These are phyloP conservation scores for Eudorina sp. DNA, from an alignment of 139 green algal genomes.

Conservation along the genomic window DNA sequence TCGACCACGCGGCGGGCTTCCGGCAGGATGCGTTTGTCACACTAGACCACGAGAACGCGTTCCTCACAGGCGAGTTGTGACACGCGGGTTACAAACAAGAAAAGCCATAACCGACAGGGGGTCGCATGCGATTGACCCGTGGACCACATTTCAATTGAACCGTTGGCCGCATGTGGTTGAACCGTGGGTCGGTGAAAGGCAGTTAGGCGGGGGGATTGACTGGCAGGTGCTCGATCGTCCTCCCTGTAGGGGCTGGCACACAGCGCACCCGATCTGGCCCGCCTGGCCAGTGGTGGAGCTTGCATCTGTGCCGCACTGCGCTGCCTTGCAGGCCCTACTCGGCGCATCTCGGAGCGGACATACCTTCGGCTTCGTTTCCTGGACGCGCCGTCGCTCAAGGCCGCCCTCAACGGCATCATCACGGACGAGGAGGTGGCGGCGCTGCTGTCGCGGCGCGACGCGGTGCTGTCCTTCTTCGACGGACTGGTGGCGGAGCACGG, in stretches of 20 bases:
- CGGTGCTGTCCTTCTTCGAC: conserved; percentile 84
- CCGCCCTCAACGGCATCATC: conserved; percentile 64
- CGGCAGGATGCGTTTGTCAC: conserved; percentile 63
- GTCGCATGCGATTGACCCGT: too few relatives aligned
- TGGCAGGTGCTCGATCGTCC: too few relatives aligned
- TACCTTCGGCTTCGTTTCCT: conserved; percentile 86
- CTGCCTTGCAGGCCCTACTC: conserved; percentile 50
- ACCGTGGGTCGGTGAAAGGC: too few relatives aligned
- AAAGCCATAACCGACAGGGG: too few relatives aligned
- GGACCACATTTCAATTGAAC: too few relatives aligned
- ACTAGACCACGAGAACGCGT: conserved; percentile 85
- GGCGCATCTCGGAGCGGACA: conserved; percentile 73
- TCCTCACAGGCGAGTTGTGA: conserved; percentile 75
- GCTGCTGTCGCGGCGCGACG: conserved; percentile 69
- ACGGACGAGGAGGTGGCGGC: conserved; percentile 67
- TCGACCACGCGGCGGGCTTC: conserved; percentile 90
- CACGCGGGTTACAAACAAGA: too few relatives aligned
- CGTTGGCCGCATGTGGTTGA: too few relatives aligned
- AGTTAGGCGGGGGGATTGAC: too few relatives aligned
- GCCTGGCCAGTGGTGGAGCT: too few relatives aligned
- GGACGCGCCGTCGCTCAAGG: conserved; percentile 60
- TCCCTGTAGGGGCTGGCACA: too few relatives aligned
- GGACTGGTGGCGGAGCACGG: conserved; percentile 75
- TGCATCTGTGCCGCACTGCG: too few relatives aligned
- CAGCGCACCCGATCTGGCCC: too few relatives aligned